phyloP scores from a whole-genome alignment of 208 protist genomes.

The Acanthamoeba rhysodes region DNA sequence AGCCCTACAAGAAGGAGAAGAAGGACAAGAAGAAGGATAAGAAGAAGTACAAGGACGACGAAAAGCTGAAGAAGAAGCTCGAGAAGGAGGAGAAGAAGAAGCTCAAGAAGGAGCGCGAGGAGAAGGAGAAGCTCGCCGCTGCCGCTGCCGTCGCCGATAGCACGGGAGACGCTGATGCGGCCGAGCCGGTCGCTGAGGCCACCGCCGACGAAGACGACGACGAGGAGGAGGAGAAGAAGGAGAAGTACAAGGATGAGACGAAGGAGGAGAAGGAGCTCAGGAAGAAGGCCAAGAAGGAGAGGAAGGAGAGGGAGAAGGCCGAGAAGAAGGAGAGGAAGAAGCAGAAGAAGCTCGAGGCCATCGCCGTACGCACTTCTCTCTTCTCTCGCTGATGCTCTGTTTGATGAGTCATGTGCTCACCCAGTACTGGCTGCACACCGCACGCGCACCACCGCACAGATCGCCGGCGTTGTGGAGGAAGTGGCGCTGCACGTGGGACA shows the following conservation, averaged over 20 bases:
- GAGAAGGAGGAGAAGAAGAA: background rate
- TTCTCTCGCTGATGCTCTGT: background rate
- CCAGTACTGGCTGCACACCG: too few species aligned
- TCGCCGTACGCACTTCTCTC: background rate
- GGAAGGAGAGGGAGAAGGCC: background rate
- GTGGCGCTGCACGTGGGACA: conserved; percentile 20
- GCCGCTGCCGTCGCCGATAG: too few species aligned
- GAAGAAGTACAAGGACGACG: background rate
- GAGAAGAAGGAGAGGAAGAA: conserved; percentile 44
- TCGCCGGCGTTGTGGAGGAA: background rate
- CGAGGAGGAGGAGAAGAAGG: background rate
- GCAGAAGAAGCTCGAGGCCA: background rate
- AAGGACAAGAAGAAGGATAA: background rate
- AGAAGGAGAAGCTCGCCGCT: background rate
- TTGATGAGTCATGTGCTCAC: background rate
- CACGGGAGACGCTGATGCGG: background rate
- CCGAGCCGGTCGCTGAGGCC: background rate
- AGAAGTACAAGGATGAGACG: background rate
- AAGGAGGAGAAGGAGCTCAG: background rate
- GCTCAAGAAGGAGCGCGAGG: background rate
- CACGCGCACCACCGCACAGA: background rate
- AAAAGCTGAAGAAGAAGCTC: background rate
- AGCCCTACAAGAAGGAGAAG: background rate
- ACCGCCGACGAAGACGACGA: background rate
- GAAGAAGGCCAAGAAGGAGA: background rate